These are phyloP conservation scores for Saccharomyces pastorianus DNA, from an alignment of 1,139 yeast species.

Conservation along the genomic window DNA sequence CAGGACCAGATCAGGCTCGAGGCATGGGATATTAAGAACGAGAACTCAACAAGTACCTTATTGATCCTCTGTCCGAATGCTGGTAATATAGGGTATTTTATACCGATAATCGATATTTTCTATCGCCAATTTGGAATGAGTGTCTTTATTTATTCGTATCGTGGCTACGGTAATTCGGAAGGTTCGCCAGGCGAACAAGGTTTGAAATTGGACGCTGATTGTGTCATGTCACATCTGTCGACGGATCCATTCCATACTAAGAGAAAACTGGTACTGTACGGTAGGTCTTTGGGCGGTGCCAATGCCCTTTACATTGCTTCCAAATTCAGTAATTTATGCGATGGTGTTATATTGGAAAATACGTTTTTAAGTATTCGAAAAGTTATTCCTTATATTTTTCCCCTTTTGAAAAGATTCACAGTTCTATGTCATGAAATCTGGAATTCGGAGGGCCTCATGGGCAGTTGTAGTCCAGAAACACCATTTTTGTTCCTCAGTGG, in stretches of 20 bases:
- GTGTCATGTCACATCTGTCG: constrained; percentile 54
- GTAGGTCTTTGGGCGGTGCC: constrained; percentile 93
- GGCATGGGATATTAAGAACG: constrained; percentile 38
- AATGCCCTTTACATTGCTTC: constrained; percentile 80
- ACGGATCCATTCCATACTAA: constrained; percentile 46
- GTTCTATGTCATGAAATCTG: constrained; percentile 70
- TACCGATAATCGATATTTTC: constrained; percentile 73
- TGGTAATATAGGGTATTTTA: constrained; percentile 89
- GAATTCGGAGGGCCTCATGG: constrained; percentile 65
- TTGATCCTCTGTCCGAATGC: constrained; percentile 86
- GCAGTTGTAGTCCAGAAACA: constrained; percentile 42
- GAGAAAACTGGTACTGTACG: constrained; percentile 57
- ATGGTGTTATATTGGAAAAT: constrained; percentile 72
- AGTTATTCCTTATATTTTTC: constrained; percentile 78
- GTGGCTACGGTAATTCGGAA: constrained; percentile 86
- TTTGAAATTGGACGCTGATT: constrained; percentile 71
- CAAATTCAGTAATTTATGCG: constrained; percentile 40
- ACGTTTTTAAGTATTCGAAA: constrained; percentile 74
- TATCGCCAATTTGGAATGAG: constrained; percentile 61
- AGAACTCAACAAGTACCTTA: constrained; percentile 52
- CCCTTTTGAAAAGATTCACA: constrained; percentile 51
- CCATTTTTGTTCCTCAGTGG: constrained; percentile 75
- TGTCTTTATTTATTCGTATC: constrained; percentile 77
- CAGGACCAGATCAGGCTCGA: constrained; percentile 55
- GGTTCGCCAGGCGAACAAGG: constrained; percentile 77